phyloP scores from a whole-genome alignment of 2,329 filamentous ascomycete species.

The Cryphonectria carpinicola region DNA sequence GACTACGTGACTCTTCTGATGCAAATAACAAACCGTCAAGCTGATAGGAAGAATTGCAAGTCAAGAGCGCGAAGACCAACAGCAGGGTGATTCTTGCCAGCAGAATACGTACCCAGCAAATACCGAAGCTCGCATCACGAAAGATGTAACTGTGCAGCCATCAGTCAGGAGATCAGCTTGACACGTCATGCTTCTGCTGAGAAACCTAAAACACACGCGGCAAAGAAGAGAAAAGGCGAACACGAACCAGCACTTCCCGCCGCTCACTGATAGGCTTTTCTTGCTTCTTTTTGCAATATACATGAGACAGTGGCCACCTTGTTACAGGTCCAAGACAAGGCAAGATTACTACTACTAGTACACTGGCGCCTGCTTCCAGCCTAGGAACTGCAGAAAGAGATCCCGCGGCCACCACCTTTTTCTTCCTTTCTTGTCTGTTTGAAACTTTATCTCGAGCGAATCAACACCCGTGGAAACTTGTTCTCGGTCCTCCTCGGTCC shows the following conservation, averaged over 20 bases:
- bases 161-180: not conserved
- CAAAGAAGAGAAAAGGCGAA: not conserved
- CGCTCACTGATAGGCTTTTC: not conserved
- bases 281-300: slow-evolving; percentile 1
- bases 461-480: not conserved
- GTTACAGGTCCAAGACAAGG: slow-evolving; percentile 1
- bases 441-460: not conserved
- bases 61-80: not conserved
- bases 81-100: not conserved
- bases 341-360: not conserved
- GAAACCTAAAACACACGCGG: not conserved
- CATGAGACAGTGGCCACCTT: not conserved
- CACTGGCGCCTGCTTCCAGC: not conserved
- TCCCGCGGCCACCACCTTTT: slow-evolving; percentile 1
- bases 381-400: not conserved
- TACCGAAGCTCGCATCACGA: not conserved
- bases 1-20: not conserved
- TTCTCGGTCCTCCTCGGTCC: not conserved
- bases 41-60: not conserved
- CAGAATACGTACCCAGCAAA: not conserved
- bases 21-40: not conserved
- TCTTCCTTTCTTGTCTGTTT: not conserved
- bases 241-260: not conserved
- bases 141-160: not conserved
- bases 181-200: not conserved